Evolutionary conservation across 345 rosid genomes (phyloP).

Genomic region (Corymbia maculata): DNA sequence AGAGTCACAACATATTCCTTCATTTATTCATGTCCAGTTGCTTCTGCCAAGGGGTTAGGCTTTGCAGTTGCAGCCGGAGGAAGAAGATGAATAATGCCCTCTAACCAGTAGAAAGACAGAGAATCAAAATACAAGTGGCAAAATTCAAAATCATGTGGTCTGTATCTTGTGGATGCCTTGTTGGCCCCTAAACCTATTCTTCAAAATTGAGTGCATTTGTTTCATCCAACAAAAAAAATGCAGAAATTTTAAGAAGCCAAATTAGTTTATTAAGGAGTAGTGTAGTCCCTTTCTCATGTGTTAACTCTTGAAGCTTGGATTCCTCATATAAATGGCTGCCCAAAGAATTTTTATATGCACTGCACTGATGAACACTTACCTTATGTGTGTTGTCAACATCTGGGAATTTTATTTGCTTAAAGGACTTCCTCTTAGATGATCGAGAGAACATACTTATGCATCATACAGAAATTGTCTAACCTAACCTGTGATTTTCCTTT

Average conservation of each 20-base stretch:
- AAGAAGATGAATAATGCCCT: neutral
- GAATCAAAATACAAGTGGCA: neutral
- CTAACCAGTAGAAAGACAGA: neutral
- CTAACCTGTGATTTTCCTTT: neutral
- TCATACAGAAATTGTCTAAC: neutral
- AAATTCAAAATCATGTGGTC: neutral
- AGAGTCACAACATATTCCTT: neutral
- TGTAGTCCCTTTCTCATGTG: neutral
- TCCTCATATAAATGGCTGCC: neutral
- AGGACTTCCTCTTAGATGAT: neutral
- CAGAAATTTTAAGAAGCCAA: neutral
- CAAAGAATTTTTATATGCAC: neutral
- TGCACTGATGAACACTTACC: neutral
- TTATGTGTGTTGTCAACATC: neutral
- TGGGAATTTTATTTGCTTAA: neutral
- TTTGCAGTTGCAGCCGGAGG: neutral
- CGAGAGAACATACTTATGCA: neutral
- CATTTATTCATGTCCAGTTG: neutral
- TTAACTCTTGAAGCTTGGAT: neutral
- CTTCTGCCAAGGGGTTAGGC: neutral
- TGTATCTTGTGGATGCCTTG: neutral
- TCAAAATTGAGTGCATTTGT: neutral
- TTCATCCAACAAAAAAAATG: neutral
- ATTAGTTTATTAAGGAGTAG: neutral
- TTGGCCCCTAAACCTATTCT: neutral